Base-by-base conservation (phyloP, 2,329 filamentous ascomycete genomes). In the Xylaria sp. region DNA sequence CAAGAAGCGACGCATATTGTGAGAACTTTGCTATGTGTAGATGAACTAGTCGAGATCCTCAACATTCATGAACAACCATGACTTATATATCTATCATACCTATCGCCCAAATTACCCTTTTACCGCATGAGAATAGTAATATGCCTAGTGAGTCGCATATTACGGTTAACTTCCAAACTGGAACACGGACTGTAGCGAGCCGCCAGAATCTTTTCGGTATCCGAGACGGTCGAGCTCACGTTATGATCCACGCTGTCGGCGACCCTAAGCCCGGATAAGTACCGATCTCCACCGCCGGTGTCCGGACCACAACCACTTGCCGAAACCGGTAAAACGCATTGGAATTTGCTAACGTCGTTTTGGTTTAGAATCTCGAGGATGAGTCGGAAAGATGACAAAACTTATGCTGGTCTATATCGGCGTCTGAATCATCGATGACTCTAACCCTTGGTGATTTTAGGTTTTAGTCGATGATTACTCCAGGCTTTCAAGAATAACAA, bases 291-390 rank as follows among this genome's bases (percentile, higher is more conserved):
- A 9, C 15, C 48, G 48, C 48, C 25, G 48, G 48, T 32, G 13
- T 50, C 46, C 46, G 46, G 23, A 50, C n/a, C n/a, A 45, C 39
- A 41, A 41, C 39, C n/a, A 41, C 39, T 41, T 41, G 39, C 39
- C 39, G 39, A 41, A 41, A n/a, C 5, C 3, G 9, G 41, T 45
- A 20, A 39, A n/a, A 20, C 41, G 18, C 41, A 20, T 45, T 20
- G 8, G 18, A 20, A 20, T 23, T 45, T 45, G 41, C n/a, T 45
- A 20, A 45, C 6, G 15, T n/a, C 39, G n/a, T n/a, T 41, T 41
- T 8, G 39, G 39, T 7, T 41, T 41, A n/a, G 39, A 41, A 41
- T 39, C 13, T 39, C 13, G 12, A 5, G 12, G 36, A 39, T 39
- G 34, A 4, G 15, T 13, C 36, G 36, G 13, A 36, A 36, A 36